These are phyloP conservation scores for Ogataea nakhonphanomensis DNA, from an alignment of 805 yeast genomes.

Conservation along the genomic window DNA sequence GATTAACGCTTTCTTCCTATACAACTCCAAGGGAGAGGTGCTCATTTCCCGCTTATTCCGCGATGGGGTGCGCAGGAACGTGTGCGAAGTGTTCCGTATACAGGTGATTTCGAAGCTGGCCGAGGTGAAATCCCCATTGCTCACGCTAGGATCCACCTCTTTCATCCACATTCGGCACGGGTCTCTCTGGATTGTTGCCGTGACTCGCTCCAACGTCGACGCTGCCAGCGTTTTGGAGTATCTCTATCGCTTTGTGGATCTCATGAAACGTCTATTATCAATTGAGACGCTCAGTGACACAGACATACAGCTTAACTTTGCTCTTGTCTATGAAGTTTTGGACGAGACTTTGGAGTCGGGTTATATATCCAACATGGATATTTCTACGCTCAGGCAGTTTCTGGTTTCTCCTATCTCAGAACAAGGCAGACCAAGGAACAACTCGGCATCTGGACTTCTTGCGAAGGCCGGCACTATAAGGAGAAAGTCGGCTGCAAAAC, in stretches of 20 bases:
- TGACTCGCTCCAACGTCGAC: constrained; percentile 86
- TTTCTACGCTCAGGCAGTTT: constrained; percentile 36
- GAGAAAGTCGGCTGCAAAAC: constrained; percentile 17
- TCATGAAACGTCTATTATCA: constrained; percentile 42
- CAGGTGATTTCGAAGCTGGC: constrained; percentile 72
- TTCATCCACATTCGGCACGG: constrained; percentile 70
- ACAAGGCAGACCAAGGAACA: constrained; percentile 4
- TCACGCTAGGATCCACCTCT: constrained; percentile 90
- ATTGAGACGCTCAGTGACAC: constrained; percentile 38
- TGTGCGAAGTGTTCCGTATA: constrained; percentile 85
- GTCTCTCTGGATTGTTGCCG: constrained; percentile 77
- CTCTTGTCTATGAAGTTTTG: constrained; percentile 67
- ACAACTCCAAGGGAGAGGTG: constrained; percentile 78
- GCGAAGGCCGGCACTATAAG: constrained; percentile 22
- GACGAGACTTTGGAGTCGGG: constrained; percentile 80
- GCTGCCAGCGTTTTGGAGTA: constrained; percentile 79
- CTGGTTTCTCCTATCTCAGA: constrained; percentile 20
- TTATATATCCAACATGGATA: constrained; percentile 66
- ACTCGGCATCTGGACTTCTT: constrained; percentile 13
- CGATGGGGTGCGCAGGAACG: constrained; percentile 72
- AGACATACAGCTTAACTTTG: constrained; percentile 61
- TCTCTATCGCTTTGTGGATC: constrained; percentile 54
- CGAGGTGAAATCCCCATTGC: constrained; percentile 58
- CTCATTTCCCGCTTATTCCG: constrained; percentile 69
- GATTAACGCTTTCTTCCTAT: constrained; percentile 82